phyloP scores from a whole-genome alignment of 176 grass and related monocot genomes.

The Stipa capillata region DNA sequence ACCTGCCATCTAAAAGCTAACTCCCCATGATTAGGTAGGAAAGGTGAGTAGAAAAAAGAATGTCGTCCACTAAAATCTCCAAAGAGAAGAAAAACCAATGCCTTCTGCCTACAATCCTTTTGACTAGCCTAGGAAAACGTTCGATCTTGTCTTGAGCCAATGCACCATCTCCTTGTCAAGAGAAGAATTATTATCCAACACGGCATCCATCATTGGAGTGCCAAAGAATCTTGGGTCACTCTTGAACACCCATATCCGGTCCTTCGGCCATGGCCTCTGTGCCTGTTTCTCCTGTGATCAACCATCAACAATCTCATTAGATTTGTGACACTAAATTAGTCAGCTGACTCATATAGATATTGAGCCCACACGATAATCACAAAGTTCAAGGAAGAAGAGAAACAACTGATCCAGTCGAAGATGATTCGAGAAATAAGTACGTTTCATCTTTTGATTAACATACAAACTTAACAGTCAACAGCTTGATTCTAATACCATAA shows the following conservation, averaged over 20 bases:
- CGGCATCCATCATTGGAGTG: conserved; percentile 80
- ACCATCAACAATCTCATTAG: neutral
- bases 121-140: conserved; percentile 68
- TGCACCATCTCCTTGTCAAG: conserved; percentile 89
- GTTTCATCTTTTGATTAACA: neutral
- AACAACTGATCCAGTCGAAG: neutral
- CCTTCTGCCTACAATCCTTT: conserved; percentile 24
- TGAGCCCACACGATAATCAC: neutral
- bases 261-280: conserved; percentile 90
- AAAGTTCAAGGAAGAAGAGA: neutral
- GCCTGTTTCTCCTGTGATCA: conserved; percentile 80
- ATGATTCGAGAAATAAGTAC: neutral
- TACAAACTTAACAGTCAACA: neutral
- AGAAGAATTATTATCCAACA: conserved; percentile 61
- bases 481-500: neutral
- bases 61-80: conserved; percentile 40
- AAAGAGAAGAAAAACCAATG: conserved; percentile 15
- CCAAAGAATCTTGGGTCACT: conserved; percentile 76
- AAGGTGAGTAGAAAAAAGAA: conserved; percentile 57
- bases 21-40: conserved; percentile 23
- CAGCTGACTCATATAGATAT: neutral
- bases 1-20: conserved; percentile 46
- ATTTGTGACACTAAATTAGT: neutral
- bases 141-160: conserved; percentile 74
- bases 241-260: conserved; percentile 80